Percentiles rank a stretch among this genome's conserved stretches.
Conservation (phyloP, 208 protist species). For the Trichomonas gallinae region DNA sequence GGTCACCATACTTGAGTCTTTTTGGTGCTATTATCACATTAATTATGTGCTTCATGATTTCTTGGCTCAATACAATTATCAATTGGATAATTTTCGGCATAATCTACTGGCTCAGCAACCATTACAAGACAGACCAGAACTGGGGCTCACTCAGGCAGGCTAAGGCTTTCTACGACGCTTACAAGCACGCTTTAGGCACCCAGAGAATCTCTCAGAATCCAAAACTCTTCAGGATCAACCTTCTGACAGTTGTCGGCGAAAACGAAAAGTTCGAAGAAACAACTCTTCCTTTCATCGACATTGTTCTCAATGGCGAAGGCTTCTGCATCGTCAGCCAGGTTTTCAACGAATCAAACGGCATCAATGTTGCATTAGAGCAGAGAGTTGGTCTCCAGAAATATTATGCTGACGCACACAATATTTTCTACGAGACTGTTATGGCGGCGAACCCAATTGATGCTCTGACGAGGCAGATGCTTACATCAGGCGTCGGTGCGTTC, state of each 20-base stretch:
- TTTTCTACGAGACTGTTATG: not conserved
- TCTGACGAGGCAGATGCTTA: not conserved
- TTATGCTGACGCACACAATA: not conserved
- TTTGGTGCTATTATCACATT: conserved; percentile 30
- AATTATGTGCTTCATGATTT: conserved; percentile 37
- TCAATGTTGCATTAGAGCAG: not conserved
- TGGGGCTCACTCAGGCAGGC: not conserved
- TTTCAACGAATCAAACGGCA: not conserved
- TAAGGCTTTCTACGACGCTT: not conserved
- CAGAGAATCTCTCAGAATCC: not conserved
- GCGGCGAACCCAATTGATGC: not conserved
- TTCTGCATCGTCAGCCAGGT: not conserved
- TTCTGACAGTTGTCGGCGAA: not conserved
- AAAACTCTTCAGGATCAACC: not conserved
- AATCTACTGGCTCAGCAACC: not conserved
- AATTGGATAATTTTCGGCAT: not conserved
- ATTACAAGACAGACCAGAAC: not conserved
- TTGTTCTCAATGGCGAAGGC: not conserved
- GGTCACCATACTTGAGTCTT: conserved; percentile 29
- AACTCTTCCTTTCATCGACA: not conserved
- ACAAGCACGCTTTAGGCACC: not conserved
- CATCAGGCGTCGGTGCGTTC: not conserved
- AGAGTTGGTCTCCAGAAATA: not conserved
- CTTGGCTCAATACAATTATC: not conserved
- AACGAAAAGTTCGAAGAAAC: not conserved